Base-by-base conservation (phyloP, 345 rosid genomes). In the Erysimum cheiranthoides region DNA sequence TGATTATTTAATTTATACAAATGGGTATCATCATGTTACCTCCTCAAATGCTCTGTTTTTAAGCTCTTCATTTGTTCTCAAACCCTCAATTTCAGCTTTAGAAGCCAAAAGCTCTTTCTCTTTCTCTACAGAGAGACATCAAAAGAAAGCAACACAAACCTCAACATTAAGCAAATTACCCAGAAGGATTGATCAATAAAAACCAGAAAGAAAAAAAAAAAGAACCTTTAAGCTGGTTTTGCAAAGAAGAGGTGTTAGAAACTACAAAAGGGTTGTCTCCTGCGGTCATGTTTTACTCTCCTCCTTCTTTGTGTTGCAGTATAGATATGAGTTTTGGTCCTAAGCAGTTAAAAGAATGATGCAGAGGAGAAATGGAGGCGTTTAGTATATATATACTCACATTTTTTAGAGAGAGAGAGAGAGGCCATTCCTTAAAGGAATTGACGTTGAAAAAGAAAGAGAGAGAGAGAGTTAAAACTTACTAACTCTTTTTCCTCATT, bases 181-280 rank as follows among this genome's bases (percentile, higher is more conserved):
- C 43, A 50, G 12, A 68, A 68, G 73, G 18, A 50, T 4, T 38
- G 61, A 64, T 50, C 39, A 21, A 34, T 1, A 46, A 13, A 51
- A 57, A 7, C 21, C 27, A 51, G 47, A 74, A 53, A 58, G 16
- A 73, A 74, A 32, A 79, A 32, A 79, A 28, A 36, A 60, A 49
- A 34, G 27, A 60, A 90, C 97, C 99, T 89, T 70, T 85, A 51
- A 88, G 85, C 64, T 86, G 86, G 84, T 86, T 92, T 14, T 89
- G 90, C 58, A 88, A 72, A 28, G 86, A 85, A 80, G 87, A 81
- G 74, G 84, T 87, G 79, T 95, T 89, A 42, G 86, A 67, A n/a
- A 86, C 88, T 16, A 86, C 88, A 71, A 88, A 70, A 80, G 94
- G 99, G 77, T 85, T 87, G 34, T 36, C 85, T 70, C 80, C 86